A percentile compares a stretch with the other conserved stretches of the same genome.
Conservation (phyloP, 352 stramenopile genomes). For the Globisporangium alternatum region DNA sequence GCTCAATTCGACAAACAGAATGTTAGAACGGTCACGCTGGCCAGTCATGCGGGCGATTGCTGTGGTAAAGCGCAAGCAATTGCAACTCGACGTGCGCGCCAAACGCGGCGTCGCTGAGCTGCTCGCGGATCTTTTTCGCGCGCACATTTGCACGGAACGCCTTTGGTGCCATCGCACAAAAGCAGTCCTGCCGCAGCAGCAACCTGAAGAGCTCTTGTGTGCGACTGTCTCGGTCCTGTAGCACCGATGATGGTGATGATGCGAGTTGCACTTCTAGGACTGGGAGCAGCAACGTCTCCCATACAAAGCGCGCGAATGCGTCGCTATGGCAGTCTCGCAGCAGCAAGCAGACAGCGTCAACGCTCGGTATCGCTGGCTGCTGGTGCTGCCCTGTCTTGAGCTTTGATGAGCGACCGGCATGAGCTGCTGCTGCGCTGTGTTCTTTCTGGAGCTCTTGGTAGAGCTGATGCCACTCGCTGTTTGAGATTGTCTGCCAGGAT, state of each 20-base stretch:
- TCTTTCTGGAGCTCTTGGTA: conserved; percentile 19
- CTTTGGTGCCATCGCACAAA: conserved; percentile 43
- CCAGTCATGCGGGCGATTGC: background rate
- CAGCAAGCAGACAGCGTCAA: conserved; percentile 28
- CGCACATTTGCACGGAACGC: conserved; percentile 56
- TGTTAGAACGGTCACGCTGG: too few relatives aligned
- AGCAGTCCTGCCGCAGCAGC: conserved; percentile 27
- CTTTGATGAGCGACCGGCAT: background rate
- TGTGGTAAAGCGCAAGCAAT: conserved; percentile 44
- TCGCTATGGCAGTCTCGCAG: conserved; percentile 43
- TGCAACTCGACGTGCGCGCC: conserved; percentile 39
- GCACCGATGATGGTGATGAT: background rate
- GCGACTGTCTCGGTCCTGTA: conserved; percentile 2
- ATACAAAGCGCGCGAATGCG: conserved; percentile 44
- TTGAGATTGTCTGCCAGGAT: conserved; percentile 31
- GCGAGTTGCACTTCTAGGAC: conserved; percentile 19
- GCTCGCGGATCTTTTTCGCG: conserved; percentile 39
- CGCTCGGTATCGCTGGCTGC: conserved; percentile 10
- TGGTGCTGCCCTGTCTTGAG: background rate
- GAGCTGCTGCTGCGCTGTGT: background rate
- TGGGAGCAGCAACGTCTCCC: conserved; percentile 40
- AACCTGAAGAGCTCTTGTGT: conserved; percentile 20
- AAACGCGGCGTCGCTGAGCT: conserved; percentile 23
- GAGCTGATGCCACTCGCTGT: conserved; percentile 44
- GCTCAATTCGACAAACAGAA: too few relatives aligned